These are phyloP conservation scores for Hordeum marinum DNA, from an alignment of 176 grass and related monocot species.

Conservation along the genomic window DNA sequence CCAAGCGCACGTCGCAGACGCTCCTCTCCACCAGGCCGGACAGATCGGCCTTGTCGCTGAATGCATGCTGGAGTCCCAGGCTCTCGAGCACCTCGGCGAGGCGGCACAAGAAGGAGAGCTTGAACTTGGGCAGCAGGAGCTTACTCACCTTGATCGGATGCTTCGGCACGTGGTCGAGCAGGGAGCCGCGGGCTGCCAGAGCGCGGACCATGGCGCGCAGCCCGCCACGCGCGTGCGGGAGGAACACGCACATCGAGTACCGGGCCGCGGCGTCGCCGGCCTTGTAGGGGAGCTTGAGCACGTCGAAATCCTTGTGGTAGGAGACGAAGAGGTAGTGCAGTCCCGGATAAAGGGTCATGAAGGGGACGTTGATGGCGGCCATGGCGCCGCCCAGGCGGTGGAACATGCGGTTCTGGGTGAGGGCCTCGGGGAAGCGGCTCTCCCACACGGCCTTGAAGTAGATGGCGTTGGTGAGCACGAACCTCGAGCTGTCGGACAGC, in stretches of 20 bases:
- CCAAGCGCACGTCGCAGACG: not conserved
- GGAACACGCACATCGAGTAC: constrained; percentile 26
- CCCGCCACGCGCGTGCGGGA: constrained; percentile 18
- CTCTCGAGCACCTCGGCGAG: not conserved
- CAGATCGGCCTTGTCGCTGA: not conserved
- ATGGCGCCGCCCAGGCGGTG: not conserved
- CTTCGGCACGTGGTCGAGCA: not conserved
- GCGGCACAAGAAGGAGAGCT: not conserved
- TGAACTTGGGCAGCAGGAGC: not conserved
- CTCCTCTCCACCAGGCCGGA: not conserved
- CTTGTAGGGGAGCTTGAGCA: not conserved
- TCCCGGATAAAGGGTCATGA: not conserved
- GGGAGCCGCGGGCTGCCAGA: not conserved
- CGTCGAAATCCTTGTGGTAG: not conserved
- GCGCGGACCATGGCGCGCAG: not conserved
- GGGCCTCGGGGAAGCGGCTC: not conserved
- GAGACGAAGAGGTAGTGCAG: no score
- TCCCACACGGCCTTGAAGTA: constrained; percentile 41
- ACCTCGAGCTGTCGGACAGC: not conserved
- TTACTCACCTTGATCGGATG: not conserved
- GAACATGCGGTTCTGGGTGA: not conserved
- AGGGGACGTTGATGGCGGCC: not conserved
- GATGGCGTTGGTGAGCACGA: constrained; percentile 19
- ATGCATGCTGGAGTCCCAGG: not conserved
- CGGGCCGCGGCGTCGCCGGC: no score